These are phyloP conservation scores for Peronosclerospora sorghi DNA, from an alignment of 352 stramenopile species.

Conservation along the genomic window DNA sequence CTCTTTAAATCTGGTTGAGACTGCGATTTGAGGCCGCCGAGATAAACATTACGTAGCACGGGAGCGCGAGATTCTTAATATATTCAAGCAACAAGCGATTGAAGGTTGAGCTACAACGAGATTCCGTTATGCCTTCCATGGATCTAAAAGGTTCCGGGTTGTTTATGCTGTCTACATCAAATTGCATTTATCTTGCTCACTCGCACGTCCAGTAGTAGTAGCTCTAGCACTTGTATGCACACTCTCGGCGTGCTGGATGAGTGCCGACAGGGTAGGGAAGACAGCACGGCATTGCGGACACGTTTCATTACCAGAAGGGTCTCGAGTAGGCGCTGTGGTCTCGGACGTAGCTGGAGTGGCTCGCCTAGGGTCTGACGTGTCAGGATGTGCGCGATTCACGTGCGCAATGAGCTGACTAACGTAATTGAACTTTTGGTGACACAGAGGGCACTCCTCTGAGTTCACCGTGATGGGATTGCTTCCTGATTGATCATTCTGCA, in stretches of 20 bases:
- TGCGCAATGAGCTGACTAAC: constrained; percentile 65
- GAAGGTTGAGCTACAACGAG: no score
- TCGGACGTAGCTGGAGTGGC: constrained; percentile 4
- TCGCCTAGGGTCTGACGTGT: constrained; percentile 12
- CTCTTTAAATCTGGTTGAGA: constrained; percentile 25
- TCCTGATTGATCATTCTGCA: constrained; percentile 32
- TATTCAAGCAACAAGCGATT: no score
- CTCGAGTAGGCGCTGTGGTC: constrained; percentile 1
- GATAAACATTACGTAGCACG: no score
- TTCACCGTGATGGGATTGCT: constrained; percentile 21
- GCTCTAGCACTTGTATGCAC: constrained; percentile 22
- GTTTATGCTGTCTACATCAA: constrained; percentile 43
- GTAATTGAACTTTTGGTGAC: constrained; percentile 60
- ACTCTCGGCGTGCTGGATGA: constrained; percentile 56
- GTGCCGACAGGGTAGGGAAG: constrained; percentile 37
- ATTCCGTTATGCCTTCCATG: no score
- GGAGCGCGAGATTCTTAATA: no score
- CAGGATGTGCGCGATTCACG: constrained; percentile 58
- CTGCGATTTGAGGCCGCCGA: neutral
- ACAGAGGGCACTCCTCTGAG: constrained; percentile 60
- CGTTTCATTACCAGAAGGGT: constrained; percentile 26
- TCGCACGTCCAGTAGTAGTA: constrained; percentile 9
- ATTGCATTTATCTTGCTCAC: constrained; percentile 43
- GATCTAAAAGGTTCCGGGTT: no score
- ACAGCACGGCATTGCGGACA: constrained; percentile 58